A percentile compares a stretch with the other conserved stretches of the same genome.
These are phyloP conservation scores for Chaetomium sp. DNA, from an alignment of 2,329 filamentous ascomycete genomes.

Conservation along the genomic window DNA sequence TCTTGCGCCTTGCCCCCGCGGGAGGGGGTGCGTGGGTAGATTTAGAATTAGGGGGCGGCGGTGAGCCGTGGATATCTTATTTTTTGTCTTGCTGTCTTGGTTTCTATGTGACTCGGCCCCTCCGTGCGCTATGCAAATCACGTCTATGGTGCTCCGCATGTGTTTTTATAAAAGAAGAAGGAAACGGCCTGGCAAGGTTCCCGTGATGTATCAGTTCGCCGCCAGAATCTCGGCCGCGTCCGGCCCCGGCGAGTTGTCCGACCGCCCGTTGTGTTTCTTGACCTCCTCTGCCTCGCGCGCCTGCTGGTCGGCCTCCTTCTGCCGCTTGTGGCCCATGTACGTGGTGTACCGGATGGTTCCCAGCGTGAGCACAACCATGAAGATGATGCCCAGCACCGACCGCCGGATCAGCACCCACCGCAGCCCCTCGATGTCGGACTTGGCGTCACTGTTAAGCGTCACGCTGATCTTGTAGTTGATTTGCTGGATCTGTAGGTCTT, in stretches of 20 bases:
- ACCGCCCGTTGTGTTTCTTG: conserved; percentile 48
- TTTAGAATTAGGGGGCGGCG: neutral
- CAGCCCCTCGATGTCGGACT: conserved; percentile 87
- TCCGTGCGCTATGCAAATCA: conserved; percentile 10
- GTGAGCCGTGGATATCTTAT: conserved; percentile 16
- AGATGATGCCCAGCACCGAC: conserved; percentile 65
- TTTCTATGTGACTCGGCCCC: conserved; percentile 4
- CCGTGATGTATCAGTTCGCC: conserved; percentile 52
- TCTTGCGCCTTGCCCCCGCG: too few species aligned
- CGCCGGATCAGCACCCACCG: conserved; percentile 78
- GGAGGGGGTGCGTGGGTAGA: neutral
- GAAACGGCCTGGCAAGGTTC: too few species aligned
- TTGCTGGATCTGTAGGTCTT: conserved; percentile 70
- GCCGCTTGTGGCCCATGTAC: conserved; percentile 54
- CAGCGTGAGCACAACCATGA: conserved; percentile 65
- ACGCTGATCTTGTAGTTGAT: conserved; percentile 97
- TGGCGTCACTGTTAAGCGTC: conserved; percentile 82
- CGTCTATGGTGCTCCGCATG: neutral
- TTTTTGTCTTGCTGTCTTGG: neutral
- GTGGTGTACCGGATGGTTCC: conserved; percentile 62
- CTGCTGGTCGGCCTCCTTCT: conserved; percentile 47
- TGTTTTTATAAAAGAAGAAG: neutral
- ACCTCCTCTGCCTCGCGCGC: conserved; percentile 48
- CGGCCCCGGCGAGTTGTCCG: conserved; percentile 50
- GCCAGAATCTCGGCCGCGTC: conserved; percentile 61